phyloP scores from a whole-genome alignment of 2,329 filamentous ascomycete genomes.

The Dactylonectria macrodidyma region DNA sequence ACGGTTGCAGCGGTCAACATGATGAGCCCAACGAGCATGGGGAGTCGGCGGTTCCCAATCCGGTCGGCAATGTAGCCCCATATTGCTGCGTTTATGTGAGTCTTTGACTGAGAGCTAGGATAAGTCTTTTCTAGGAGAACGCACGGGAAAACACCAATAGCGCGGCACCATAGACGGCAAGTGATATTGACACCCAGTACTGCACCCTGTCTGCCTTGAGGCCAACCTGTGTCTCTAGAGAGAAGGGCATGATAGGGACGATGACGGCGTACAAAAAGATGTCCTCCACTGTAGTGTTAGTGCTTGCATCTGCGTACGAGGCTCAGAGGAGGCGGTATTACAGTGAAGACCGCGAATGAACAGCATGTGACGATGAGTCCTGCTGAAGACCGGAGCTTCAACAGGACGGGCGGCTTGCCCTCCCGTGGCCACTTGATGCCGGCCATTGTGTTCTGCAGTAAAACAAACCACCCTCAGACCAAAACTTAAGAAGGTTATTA shows the following conservation, averaged over 20 bases:
- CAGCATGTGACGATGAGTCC: slow-evolving; percentile 52
- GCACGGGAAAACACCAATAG: slow-evolving; percentile 51
- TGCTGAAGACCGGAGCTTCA: slow-evolving; percentile 52
- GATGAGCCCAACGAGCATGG: slow-evolving; percentile 53
- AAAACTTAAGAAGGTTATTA: not conserved
- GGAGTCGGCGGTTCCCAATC: slow-evolving; percentile 50
- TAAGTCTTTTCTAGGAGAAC: slow-evolving; percentile 21
- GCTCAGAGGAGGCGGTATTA: slow-evolving; percentile 29
- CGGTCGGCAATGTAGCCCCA: slow-evolving; percentile 56
- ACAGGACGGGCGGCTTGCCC: slow-evolving; percentile 46
- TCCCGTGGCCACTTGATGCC: slow-evolving; percentile 28
- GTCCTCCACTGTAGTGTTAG: slow-evolving; percentile 47
- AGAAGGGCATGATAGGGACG: slow-evolving; percentile 53
- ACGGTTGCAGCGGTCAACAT: slow-evolving; percentile 49
- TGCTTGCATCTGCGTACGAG: not conserved
- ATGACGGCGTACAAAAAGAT: slow-evolving; percentile 55
- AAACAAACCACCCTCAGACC: not conserved
- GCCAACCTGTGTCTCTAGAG: slow-evolving; percentile 46
- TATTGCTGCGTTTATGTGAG: slow-evolving; percentile 44
- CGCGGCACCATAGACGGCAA: slow-evolving; percentile 52
- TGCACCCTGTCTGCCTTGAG: slow-evolving; percentile 48
- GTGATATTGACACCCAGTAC: slow-evolving; percentile 55
- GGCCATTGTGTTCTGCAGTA: slow-evolving; percentile 34
- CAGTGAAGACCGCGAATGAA: slow-evolving; percentile 54
- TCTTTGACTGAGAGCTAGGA: not conserved